A percentile compares a stretch with the other conserved stretches of the same genome.
Evolutionary conservation across 1,284 basidiomycete species (phyloP).

Genomic region (Anthracocystis panici-leucophaei): DNA sequence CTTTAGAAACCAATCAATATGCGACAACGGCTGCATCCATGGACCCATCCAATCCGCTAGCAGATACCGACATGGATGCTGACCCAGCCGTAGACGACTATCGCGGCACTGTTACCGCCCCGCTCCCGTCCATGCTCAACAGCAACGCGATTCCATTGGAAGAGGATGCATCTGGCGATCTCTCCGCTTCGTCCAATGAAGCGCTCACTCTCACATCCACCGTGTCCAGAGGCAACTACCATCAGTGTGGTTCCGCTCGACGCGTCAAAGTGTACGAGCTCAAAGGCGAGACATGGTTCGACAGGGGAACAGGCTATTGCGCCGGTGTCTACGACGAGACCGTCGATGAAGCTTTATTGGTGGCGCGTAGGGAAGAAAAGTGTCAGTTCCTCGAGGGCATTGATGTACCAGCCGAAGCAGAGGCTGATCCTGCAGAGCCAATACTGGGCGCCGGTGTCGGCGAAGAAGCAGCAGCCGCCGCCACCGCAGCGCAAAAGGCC

Average conservation of each 20-base stretch:
- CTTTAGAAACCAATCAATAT: conserved; percentile 22
- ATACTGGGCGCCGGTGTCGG: conserved; percentile 53
- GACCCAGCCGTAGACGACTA: conserved; percentile 34
- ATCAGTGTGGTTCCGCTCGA: conserved; percentile 68
- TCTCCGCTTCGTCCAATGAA: conserved; percentile 47
- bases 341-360: conserved; percentile 65
- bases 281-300: conserved; percentile 65
- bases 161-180: conserved; percentile 46
- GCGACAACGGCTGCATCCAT: conserved; percentile 7
- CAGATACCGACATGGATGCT: conserved; percentile 24
- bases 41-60: conserved; percentile 8
- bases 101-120: conserved; percentile 30
- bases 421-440: conserved; percentile 32
- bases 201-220: conserved; percentile 62
- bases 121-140: conserved; percentile 52
- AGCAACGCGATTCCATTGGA: conserved; percentile 47
- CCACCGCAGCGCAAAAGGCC: conserved; percentile 12
- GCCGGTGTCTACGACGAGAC: conserved; percentile 68
- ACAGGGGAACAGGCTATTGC: conserved; percentile 68
- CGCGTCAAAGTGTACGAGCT: conserved; percentile 68
- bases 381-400: conserved; percentile 60
- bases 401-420: conserved; percentile 36
- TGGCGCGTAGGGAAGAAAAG: conserved; percentile 62
- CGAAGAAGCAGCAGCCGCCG: conserved; percentile 38
- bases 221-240: conserved; percentile 62